Conservation (phyloP, 768 basidiomycete species). For the Rubroboletus pulcherrimus region DNA sequence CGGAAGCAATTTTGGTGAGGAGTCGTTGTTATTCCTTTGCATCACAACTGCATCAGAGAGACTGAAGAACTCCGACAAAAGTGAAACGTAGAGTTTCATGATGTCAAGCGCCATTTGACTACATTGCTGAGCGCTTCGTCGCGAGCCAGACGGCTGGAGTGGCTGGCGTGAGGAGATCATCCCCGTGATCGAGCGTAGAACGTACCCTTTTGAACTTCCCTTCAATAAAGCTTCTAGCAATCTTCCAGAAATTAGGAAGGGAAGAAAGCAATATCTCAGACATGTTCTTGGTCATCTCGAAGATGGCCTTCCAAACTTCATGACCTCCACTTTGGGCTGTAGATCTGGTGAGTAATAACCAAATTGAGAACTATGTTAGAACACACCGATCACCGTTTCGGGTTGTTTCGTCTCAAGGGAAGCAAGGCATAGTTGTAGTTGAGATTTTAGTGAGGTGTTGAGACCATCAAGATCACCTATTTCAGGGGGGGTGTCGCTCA, state of each 20-base stretch:
- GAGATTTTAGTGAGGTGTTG: constrained; percentile 43
- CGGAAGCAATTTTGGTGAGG: constrained; percentile 58
- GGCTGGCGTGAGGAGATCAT: neutral
- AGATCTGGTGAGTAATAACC: neutral
- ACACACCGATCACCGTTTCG: constrained; percentile 58
- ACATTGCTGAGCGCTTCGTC: constrained; percentile 80
- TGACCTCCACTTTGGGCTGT: constrained; percentile 68
- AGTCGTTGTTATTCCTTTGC: constrained; percentile 39
- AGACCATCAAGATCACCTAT: constrained; percentile 36
- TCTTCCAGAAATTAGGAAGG: constrained; percentile 91
- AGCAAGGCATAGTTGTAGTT: constrained; percentile 58
- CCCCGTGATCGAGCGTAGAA: neutral
- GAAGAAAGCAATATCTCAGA: constrained; percentile 82
- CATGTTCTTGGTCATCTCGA: constrained; percentile 78
- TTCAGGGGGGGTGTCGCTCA: constrained; percentile 41
- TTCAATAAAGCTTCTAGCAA: constrained; percentile 86
- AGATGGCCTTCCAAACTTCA: constrained; percentile 77
- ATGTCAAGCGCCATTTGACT: constrained; percentile 86
- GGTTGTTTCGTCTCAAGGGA: constrained; percentile 62
- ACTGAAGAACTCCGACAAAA: constrained; percentile 82
- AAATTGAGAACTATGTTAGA: neutral
- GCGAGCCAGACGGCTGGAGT: constrained; percentile 41
- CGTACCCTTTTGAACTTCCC: constrained; percentile 87
- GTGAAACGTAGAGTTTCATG: constrained; percentile 77
- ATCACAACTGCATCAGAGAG: constrained; percentile 76